Evolutionary conservation across 768 basidiomycete species (phyloP), one percentile per base, ranked within the genome.

Genomic region (Hericium erinaceus): DNA sequence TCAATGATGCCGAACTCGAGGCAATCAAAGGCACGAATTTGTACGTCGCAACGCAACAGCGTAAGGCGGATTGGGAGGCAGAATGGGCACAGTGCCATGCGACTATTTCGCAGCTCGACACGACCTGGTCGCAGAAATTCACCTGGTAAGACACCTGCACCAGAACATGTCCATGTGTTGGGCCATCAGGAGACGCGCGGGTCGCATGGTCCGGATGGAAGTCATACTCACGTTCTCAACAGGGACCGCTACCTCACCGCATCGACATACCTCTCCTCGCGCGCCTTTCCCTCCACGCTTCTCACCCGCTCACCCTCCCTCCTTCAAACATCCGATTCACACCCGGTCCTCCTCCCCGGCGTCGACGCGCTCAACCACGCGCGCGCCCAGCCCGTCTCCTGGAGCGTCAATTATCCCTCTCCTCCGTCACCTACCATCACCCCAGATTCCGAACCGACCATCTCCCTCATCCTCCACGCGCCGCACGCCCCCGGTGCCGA

Each of bases 201-300:
- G 8, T 46, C 15, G 16, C 44, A 20, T 33, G 33, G 54, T 44
- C 58, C 55, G 62, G 50, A 57, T 57, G 54, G 55, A 37, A 24
- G 9, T 9, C 8, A 26, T 53, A 33, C 56, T 11, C 38, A 46
- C 24, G 38, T 8, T 18, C 28, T 39, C 5, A 18, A 16, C 55
- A 94, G 92, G 89, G 79, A 85, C 24, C 67, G 71, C 24, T 95
- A 89, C 67, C 73, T 90, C 2, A 78, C 80, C 0, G 83, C 88
- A 1, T 75, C 85, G 6, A 92, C 88, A 0, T 84, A 90, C 66
- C 73, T 92, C 39, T 91, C 91, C 1, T 95, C 94, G 1, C 82
- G 95, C 54, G 89, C 92, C 0, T 98, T 97, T 65, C 91, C 94
- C 0, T 97, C 94, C 0, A 82, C 83, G 7, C 72, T 98, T 20